A percentile compares a stretch with the other conserved stretches of the same genome.
phyloP scores from a whole-genome alignment of 2,329 filamentous ascomycete genomes.

The Waltergamsia citrina region DNA sequence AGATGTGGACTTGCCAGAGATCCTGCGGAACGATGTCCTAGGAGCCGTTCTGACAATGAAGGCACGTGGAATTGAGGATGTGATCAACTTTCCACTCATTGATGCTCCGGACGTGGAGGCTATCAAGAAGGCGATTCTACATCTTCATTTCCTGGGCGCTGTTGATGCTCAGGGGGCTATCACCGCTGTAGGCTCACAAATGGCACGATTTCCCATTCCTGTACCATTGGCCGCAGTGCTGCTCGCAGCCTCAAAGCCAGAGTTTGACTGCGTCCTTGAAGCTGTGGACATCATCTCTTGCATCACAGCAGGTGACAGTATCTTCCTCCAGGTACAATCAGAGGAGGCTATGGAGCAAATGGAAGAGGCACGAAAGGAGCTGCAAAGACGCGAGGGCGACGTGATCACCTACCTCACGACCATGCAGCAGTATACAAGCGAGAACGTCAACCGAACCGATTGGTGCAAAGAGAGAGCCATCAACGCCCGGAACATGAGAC shows the following conservation, averaged over 20 bases:
- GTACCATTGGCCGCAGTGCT: conserved; percentile 75
- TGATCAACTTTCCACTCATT: conserved; percentile 76
- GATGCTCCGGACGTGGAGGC: conserved; percentile 70
- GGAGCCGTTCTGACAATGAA: conserved; percentile 89
- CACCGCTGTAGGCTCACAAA: conserved; percentile 62
- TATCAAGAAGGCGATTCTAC: conserved; percentile 72
- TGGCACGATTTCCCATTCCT: conserved; percentile 76
- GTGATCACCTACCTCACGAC: conserved; percentile 55
- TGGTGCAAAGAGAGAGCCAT: conserved; percentile 52
- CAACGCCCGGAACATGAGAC: conserved; percentile 51
- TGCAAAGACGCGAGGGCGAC: conserved; percentile 53
- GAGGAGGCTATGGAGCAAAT: conserved; percentile 46
- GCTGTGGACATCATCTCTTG: conserved; percentile 74
- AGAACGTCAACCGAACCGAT: conserved; percentile 40
- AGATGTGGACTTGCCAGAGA: conserved; percentile 75
- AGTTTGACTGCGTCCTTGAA: conserved; percentile 66
- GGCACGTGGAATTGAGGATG: conserved; percentile 74
- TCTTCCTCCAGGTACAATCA: conserved; percentile 50
- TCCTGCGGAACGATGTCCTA: conserved; percentile 79
- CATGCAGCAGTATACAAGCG: conserved; percentile 50
- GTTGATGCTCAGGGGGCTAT: conserved; percentile 64
- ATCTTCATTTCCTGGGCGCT: conserved; percentile 71
- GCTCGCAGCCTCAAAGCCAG: conserved; percentile 63
- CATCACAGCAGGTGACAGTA: conserved; percentile 52
- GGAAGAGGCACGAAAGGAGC: conserved; percentile 43